A percentile compares a stretch with the other conserved stretches of the same genome.
phyloP scores from a whole-genome alignment of 352 stramenopile genomes.

The Blastocystis sp. region DNA sequence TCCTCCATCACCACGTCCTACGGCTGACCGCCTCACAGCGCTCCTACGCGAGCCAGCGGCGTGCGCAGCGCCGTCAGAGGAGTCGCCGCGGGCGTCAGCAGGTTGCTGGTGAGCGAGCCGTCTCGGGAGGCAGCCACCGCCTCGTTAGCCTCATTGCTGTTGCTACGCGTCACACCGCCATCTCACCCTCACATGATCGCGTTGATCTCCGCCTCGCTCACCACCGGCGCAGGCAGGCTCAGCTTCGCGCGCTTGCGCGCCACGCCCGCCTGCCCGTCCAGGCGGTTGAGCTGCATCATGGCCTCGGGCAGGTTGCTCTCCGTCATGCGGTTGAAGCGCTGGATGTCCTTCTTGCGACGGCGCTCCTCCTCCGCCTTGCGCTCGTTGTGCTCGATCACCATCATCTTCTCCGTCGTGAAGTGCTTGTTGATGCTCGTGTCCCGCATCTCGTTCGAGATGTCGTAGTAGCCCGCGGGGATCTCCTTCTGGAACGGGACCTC shows the following conservation, averaged over 20 bases:
- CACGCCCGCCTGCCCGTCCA: constrained; percentile 83
- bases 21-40: constrained; percentile 73
- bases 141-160: constrained; percentile 70
- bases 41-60: constrained; percentile 1
- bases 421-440: constrained; percentile 74
- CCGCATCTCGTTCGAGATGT: constrained; percentile 83
- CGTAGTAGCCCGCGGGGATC: constrained; percentile 91
- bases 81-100: constrained; percentile 82
- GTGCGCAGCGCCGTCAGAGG: constrained; percentile 67
- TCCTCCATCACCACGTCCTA: constrained; percentile 88
- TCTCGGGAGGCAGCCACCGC: constrained; percentile 73
- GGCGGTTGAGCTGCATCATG: constrained; percentile 85
- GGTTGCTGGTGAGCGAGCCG: constrained; percentile 72
- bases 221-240: constrained; percentile 84
- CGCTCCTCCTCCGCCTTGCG: constrained; percentile 76
- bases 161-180: constrained; percentile 70
- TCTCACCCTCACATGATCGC: constrained; percentile 86
- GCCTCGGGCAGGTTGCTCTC: constrained; percentile 89
- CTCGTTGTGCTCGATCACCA: constrained; percentile 55
- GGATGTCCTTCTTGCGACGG: constrained; percentile 82
- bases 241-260: constrained; percentile 84
- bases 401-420: constrained; percentile 72
- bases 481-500: constrained; percentile 98
- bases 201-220: constrained; percentile 89
- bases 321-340: constrained; percentile 86